Evolutionary conservation across 768 basidiomycete species (phyloP).

Genomic region (Mycena chlorophos): DNA sequence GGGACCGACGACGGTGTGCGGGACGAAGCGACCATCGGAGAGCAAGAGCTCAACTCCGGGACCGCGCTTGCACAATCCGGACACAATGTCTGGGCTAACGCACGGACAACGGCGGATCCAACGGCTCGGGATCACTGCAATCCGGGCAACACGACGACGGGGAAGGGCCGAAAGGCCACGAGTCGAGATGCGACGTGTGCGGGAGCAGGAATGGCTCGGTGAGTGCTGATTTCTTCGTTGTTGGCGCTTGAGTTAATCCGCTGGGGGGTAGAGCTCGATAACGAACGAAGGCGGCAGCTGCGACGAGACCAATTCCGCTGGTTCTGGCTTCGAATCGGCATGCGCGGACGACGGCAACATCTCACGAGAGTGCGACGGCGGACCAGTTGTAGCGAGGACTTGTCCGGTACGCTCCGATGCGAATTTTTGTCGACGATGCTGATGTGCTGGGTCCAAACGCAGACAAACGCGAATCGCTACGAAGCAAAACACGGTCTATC

Average conservation of each 20-base stretch:
- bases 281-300: no score
- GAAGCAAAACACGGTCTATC: background rate
- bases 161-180: background rate
- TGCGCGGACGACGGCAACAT: no score
- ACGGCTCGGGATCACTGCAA: background rate
- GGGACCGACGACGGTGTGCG: background rate
- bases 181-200: background rate
- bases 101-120: background rate
- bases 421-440: no score
- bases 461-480: background rate
- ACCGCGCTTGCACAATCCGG: background rate
- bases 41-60: background rate
- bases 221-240: background rate
- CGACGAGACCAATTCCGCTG: no score
- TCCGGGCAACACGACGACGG: background rate
- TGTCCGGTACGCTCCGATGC: no score
- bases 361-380: no score
- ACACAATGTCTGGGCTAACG: background rate
- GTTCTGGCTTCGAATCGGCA: no score
- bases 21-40: background rate
- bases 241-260: background rate
- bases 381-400: no score
- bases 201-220: background rate
- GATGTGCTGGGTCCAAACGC: background rate
- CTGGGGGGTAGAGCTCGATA: background rate